A percentile compares a stretch with the other conserved stretches of the same genome.
These are phyloP conservation scores for Leishmania major DNA, from an alignment of 208 protist genomes.

Conservation along the genomic window DNA sequence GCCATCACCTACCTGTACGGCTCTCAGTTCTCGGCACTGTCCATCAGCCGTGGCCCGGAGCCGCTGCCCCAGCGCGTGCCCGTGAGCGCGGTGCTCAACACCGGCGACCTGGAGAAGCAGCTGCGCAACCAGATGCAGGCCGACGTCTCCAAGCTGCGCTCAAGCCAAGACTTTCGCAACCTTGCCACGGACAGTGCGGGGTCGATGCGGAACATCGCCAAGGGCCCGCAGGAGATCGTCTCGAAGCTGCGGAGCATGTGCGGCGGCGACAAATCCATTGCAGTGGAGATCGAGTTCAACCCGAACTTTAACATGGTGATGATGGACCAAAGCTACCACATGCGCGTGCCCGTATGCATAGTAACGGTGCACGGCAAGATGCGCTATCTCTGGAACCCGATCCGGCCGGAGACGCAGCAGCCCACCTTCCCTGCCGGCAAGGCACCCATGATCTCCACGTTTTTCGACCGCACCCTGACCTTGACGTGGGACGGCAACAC, in stretches of 20 bases:
- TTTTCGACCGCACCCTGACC: conserved; percentile 85
- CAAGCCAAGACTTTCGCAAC: conserved; percentile 62
- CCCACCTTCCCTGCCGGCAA: conserved; percentile 38
- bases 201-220: conserved; percentile 53
- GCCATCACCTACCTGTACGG: conserved; percentile 26
- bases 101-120: conserved; percentile 42
- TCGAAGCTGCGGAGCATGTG: conserved; percentile 48
- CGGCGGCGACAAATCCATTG: conserved; percentile 45
- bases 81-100: conserved; percentile 51
- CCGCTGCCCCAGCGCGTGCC: conserved; percentile 59
- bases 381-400: conserved; percentile 66
- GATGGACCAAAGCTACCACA: conserved; percentile 37
- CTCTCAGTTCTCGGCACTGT: conserved; percentile 35
- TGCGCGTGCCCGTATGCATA: conserved; percentile 67
- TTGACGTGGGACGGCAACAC: conserved; percentile 38
- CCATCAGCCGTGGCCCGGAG: conserved; percentile 56
- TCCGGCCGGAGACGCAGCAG: conserved; percentile 30
- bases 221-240: conserved; percentile 49
- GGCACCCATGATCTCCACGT: conserved; percentile 62
- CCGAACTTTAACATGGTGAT: conserved; percentile 71
- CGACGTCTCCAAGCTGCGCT: conserved; percentile 49
- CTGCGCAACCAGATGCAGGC: conserved; percentile 61
- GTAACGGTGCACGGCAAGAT: conserved; percentile 83
- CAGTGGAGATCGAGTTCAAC: conserved; percentile 55
- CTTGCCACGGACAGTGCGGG: conserved; percentile 55